Conservation (phyloP, 2,329 filamentous ascomycete genomes). For the Fusarium equiseti region DNA sequence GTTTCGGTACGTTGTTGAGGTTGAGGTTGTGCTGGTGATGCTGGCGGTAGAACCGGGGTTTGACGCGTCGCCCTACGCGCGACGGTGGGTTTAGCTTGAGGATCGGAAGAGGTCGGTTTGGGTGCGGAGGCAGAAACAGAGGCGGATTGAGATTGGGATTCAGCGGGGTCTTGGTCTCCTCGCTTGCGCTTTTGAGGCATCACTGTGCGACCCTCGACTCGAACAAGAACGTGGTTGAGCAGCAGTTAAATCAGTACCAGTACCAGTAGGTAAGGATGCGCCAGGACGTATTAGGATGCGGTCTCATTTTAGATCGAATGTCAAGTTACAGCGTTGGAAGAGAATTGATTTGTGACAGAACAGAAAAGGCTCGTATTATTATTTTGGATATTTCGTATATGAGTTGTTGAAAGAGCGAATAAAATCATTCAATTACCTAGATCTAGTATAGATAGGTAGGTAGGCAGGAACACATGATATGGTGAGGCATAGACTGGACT, state of each 20-base stretch:
- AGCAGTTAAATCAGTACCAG: not conserved
- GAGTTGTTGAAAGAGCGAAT: constrained; percentile 4
- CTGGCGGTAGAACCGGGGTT: constrained; percentile 51
- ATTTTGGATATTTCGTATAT: not conserved
- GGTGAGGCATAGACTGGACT: not conserved
- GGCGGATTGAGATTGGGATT: constrained; percentile 11
- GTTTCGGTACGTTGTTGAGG: constrained; percentile 35
- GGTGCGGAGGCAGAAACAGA: constrained; percentile 2
- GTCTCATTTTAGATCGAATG: not conserved
- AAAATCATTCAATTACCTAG: constrained; percentile 10
- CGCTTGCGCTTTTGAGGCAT: constrained; percentile 57
- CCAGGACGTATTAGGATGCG: not conserved
- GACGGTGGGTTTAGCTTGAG: constrained; percentile 36
- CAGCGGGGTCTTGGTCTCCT: constrained; percentile 46
- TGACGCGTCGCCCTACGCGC: constrained; percentile 58
- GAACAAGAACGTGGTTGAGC: not conserved
- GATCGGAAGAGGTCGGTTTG: constrained; percentile 18
- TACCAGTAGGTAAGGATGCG: constrained; percentile 1
- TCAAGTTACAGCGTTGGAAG: not conserved
- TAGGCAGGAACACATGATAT: not conserved
- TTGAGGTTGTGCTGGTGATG: constrained; percentile 18
- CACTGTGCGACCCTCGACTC: constrained; percentile 38
- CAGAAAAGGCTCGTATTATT: not conserved
- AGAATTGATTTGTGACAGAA: not conserved
- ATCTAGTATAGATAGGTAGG: not conserved